Evolutionary conservation across 2,329 filamentous ascomycete species (phyloP), one percentile per base, ranked within the genome.

Genomic region (Ophiostoma sp.): DNA sequence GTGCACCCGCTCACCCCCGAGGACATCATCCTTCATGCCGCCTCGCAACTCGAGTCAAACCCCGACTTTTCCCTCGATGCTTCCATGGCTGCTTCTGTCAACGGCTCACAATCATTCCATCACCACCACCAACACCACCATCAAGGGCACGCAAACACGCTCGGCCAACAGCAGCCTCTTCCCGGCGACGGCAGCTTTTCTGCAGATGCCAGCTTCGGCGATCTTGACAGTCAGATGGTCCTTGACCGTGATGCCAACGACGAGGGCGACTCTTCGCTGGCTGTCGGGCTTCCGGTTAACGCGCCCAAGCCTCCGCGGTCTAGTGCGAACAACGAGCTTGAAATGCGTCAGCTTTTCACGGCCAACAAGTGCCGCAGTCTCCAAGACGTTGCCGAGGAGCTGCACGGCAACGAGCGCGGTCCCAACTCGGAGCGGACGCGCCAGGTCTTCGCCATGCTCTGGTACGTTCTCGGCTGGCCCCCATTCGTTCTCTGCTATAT

Each of bases 381-480:
- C 40, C 85, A 87, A 72, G 90, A 93, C 8, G 88, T 94, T 16
- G 91, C 91, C 3, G 82, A 84, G 45, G 89, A 93, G 76, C 84
- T 93, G 40, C 89, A 92, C 72, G 88, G 89, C 62, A 92, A 92
- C 73, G 91, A 94, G 75, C 84, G 90, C 67, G 91, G 90, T 0
- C 89, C 91, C 12, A 90, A 92, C 76, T 91, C 91, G 1, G 91
- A 96, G 78, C 87, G 92, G 74, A 90, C 90, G 38, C 90, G 92
- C 70, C 92, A 95, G 76, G 85, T 95, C 8, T 95, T 95, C 79
- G 91, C 91, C 36, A 94, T 96, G 90, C 82, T 94, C 65, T 96
- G 91, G 91, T 93, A 83, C 74, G 87, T 78, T 65, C 9, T 27
- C 2, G 27, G 27, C 27, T 27, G 27, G 27, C 27, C 27, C 27